Evolutionary conservation across 306 rosid genomes (phyloP).

Genomic region (Cicer bijugum): DNA sequence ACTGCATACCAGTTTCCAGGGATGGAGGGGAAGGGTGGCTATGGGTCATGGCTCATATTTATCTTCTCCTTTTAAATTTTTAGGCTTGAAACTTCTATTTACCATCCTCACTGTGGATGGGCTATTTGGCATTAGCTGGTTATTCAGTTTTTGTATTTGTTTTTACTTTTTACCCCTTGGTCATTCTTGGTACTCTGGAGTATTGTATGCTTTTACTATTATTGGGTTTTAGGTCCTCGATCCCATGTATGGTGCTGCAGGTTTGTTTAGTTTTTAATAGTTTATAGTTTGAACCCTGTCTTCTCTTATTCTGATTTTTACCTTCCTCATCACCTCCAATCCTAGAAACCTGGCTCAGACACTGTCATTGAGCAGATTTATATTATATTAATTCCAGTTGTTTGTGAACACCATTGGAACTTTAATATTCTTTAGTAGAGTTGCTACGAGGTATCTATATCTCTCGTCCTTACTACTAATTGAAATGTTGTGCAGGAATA

Average conservation of each 20-base stretch:
- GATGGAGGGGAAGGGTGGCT: not conserved
- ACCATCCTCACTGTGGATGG: not conserved
- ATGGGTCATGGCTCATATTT: not conserved
- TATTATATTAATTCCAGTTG: slow-evolving; percentile 22
- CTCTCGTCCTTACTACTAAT: slow-evolving; percentile 32
- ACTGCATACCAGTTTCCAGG: not conserved
- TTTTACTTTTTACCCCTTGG: not conserved
- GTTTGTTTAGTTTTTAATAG: too few species aligned
- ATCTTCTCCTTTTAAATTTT: not conserved
- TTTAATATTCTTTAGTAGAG: slow-evolving; percentile 22
- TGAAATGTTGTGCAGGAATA: slow-evolving; percentile 62
- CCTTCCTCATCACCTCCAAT: too few species aligned
- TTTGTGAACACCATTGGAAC: slow-evolving; percentile 2
- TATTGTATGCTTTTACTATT: not conserved
- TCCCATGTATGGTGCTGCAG: too few species aligned
- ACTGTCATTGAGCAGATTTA: slow-evolving; percentile 8
- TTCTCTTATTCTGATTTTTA: too few species aligned
- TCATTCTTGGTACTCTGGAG: not conserved
- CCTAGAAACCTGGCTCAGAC: not conserved
- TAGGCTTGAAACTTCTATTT: not conserved
- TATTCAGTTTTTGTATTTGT: not conserved
- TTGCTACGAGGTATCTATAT: not conserved
- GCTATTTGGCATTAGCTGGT: not conserved
- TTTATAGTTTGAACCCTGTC: too few species aligned
- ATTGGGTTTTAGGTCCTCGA: too few species aligned